phyloP scores from a whole-genome alignment of 129 eudicot genomes.

The Silybum marianum region DNA sequence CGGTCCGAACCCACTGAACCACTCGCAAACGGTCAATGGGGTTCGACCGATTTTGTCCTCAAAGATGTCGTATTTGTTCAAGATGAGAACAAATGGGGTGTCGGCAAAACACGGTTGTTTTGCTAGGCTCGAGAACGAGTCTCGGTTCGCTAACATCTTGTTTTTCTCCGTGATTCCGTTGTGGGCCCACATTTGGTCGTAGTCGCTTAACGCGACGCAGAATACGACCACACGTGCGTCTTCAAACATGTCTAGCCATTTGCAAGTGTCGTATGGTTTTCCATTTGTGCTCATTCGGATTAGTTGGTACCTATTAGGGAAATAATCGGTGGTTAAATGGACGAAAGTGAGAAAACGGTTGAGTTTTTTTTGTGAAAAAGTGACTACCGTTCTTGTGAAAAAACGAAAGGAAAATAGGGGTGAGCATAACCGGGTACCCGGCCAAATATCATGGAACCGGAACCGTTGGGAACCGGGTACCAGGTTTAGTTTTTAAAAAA shows the following conservation, averaged over 20 bases:
- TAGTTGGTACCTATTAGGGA: slow-evolving; percentile 42
- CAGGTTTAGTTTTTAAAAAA: too few species aligned
- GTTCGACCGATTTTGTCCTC: slow-evolving; percentile 42
- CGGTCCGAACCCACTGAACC: slow-evolving; percentile 47
- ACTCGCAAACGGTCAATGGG: slow-evolving; percentile 50
- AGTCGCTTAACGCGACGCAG: slow-evolving; percentile 49
- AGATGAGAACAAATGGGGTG: slow-evolving; percentile 40
- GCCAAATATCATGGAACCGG: too few species aligned
- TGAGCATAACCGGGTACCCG: too few species aligned
- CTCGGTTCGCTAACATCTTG: slow-evolving; percentile 46
- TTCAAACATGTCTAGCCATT: slow-evolving; percentile 59
- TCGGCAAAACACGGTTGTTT: slow-evolving; percentile 38
- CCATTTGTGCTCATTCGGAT: slow-evolving; percentile 41
- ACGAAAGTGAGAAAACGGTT: not conserved
- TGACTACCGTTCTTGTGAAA: not conserved
- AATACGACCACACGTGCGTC: slow-evolving; percentile 42
- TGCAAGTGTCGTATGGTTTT: slow-evolving; percentile 26
- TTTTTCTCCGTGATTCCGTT: slow-evolving; percentile 31
- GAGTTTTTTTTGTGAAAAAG: not conserved
- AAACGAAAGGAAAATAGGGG: not conserved
- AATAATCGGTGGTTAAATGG: not conserved
- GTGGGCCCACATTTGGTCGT: slow-evolving; percentile 36
- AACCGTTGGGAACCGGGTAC: too few species aligned
- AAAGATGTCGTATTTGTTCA: slow-evolving; percentile 46
- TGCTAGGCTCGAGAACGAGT: slow-evolving; percentile 38